Evolutionary conservation across 2,329 filamentous ascomycete genomes (phyloP).

Genomic region (Penicillium italicum): DNA sequence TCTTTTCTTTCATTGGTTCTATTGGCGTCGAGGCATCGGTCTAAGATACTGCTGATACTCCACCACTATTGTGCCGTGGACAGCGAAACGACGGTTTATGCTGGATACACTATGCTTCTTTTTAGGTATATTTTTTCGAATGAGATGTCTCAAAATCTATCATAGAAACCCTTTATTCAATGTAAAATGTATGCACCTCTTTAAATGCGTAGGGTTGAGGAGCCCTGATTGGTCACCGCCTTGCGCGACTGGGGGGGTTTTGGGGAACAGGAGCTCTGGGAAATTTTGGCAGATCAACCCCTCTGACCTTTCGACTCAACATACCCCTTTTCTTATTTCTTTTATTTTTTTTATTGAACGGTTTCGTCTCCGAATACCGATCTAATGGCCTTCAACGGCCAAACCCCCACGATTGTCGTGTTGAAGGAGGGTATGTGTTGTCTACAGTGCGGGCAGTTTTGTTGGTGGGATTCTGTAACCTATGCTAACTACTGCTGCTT

Average conservation of each 20-base stretch:
- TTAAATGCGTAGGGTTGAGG: constrained; percentile 5
- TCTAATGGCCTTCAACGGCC: constrained; percentile 86
- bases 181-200: background rate
- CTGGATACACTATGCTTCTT: background rate
- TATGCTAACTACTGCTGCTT: constrained; percentile 27
- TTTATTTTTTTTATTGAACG: constrained; percentile 16
- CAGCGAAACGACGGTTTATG: background rate
- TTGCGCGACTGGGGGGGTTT: constrained; percentile 30
- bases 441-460: constrained; percentile 20
- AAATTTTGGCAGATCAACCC: constrained; percentile 43
- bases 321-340: constrained; percentile 25
- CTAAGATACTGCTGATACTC: constrained; percentile 3
- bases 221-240: constrained; percentile 36
- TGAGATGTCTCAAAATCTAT: background rate
- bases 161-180: background rate
- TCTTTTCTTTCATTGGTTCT: background rate
- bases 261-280: constrained; percentile 37
- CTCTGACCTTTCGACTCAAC: constrained; percentile 28
- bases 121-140: background rate
- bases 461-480: constrained; percentile 20
- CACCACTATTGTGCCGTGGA: background rate
- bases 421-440: constrained; percentile 80
- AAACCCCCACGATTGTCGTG: constrained; percentile 97
- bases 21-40: constrained; percentile 2
- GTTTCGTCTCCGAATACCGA: constrained; percentile 22